phyloP scores from a whole-genome alignment of 345 rosid species.

The Noccaea caerulescens region DNA sequence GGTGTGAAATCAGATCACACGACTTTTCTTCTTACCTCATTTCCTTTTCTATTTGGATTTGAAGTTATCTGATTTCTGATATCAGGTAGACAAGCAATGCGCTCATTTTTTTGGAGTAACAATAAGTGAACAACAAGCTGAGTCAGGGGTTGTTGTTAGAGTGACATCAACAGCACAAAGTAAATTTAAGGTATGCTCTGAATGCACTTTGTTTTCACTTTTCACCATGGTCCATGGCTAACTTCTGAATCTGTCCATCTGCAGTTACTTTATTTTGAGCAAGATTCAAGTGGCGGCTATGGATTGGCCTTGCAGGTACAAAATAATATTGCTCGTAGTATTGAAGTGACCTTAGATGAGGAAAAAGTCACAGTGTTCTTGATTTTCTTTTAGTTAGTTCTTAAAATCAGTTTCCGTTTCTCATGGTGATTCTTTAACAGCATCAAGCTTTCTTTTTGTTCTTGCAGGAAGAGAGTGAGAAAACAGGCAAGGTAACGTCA shows the following conservation, averaged over 20 bases:
- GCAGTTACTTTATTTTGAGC: conserved; percentile 97
- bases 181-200: conserved; percentile 79
- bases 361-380: not conserved
- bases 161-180: conserved; percentile 90
- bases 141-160: conserved; percentile 93
- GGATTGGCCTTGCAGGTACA: conserved; percentile 95
- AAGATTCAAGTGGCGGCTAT: conserved; percentile 88
- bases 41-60: not conserved
- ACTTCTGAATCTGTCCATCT: conserved; percentile 33
- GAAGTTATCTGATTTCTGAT: conserved; percentile 31
- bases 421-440: not conserved
- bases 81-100: conserved; percentile 95
- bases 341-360: not conserved
- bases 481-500: conserved; percentile 93
- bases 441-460: conserved; percentile 3
- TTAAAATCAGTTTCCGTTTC: not conserved
- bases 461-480: conserved; percentile 95
- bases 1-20: conserved; percentile 51
- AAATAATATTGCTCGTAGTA: not conserved
- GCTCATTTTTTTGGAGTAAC: conserved; percentile 99
- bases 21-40: not conserved
- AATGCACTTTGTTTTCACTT: not conserved
- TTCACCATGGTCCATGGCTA: not conserved
- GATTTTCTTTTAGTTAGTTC: not conserved
- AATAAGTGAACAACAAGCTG: conserved; percentile 90